Conservation (phyloP, 768 basidiomycete species). For the Suillus clintonianus region DNA sequence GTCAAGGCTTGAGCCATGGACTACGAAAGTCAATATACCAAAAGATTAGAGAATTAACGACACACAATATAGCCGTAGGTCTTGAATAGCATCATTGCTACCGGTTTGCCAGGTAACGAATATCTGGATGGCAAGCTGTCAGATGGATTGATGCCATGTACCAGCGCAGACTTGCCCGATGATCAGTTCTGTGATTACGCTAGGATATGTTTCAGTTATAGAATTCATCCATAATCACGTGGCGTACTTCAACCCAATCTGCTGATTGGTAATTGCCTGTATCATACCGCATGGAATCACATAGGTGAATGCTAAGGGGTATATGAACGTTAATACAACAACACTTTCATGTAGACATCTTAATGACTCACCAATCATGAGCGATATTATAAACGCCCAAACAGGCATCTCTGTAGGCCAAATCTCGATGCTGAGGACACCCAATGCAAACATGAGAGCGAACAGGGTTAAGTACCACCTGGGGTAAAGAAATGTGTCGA, state of each 20-base stretch:
- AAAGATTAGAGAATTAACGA: constrained; percentile 13
- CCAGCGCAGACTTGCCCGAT: constrained; percentile 47
- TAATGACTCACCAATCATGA: constrained; percentile 46
- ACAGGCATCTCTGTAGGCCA: constrained; percentile 78
- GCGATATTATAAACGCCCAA: constrained; percentile 65
- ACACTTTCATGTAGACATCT: background rate
- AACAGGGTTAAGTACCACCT: constrained; percentile 85
- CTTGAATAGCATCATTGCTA: constrained; percentile 89
- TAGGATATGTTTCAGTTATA: constrained; percentile 12
- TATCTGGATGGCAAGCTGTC: constrained; percentile 38
- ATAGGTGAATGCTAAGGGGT: constrained; percentile 39
- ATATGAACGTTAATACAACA: background rate
- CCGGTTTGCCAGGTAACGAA: constrained; percentile 71
- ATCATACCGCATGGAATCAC: constrained; percentile 59
- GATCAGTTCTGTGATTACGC: constrained; percentile 79
- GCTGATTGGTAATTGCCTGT: constrained; percentile 78
- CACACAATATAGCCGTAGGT: constrained; percentile 71
- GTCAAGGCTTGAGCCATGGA: constrained; percentile 50
- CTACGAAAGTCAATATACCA: constrained; percentile 4
- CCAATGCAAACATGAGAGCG: constrained; percentile 67
- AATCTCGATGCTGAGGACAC: constrained; percentile 67
- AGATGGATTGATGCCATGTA: background rate
- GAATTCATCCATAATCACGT: background rate
- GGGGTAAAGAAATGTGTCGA: background rate
- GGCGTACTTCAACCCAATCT: constrained; percentile 62